Conservation (phyloP, 441 rosid species). For the Populus hybrid region DNA sequence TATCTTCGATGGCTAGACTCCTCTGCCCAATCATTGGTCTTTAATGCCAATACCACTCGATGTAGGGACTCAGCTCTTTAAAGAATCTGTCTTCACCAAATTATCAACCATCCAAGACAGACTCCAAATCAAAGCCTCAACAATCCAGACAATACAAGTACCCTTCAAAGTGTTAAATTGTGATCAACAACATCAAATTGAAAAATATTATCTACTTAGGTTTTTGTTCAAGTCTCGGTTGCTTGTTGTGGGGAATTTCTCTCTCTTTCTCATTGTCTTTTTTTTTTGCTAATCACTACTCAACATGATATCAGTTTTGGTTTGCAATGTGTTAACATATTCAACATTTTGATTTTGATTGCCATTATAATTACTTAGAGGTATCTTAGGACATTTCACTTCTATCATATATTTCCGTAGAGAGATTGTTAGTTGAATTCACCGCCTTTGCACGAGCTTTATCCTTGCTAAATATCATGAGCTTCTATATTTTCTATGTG, state of each 20-base stretch:
- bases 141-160: too few species aligned
- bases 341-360: not conserved
- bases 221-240: slow-evolving; percentile 1
- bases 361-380: not conserved
- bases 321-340: not conserved
- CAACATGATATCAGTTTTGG: not conserved
- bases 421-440: not conserved
- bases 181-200: too few species aligned
- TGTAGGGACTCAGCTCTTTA: too few species aligned
- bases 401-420: not conserved
- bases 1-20: too few species aligned
- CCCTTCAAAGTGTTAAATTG: too few species aligned
- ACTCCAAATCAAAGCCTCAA: too few species aligned
- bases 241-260: not conserved
- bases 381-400: too few species aligned
- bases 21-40: too few species aligned
- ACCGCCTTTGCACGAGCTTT: not conserved
- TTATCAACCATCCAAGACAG: too few species aligned
- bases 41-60: too few species aligned
- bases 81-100: too few species aligned
- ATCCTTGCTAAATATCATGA: not conserved
- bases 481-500: not conserved
- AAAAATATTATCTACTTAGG: not conserved
- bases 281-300: not conserved
- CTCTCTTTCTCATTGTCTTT: not conserved